Evolutionary conservation across 148 eudicot species (phyloP).

Genomic region (Silene uniflora): DNA sequence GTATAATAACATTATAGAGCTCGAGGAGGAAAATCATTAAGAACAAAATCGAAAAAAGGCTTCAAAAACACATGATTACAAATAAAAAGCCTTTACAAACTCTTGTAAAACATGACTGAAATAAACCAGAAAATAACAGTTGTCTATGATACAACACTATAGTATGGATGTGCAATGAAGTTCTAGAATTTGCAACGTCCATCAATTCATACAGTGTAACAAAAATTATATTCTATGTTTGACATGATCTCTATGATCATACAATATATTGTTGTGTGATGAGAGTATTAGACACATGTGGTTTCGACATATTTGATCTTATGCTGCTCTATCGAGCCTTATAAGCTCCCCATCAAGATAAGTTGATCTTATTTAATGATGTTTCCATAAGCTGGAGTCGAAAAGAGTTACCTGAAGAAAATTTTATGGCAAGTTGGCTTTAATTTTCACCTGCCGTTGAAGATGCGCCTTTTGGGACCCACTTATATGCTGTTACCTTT

Average conservation of each 20-base stretch:
- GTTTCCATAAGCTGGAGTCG: conserved; percentile 19
- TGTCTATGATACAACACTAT: conserved; percentile 12
- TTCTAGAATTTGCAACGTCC: neutral
- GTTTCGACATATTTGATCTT: neutral
- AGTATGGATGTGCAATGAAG: conserved; percentile 4
- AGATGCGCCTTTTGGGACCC: conserved; percentile 36
- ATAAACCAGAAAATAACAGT: conserved; percentile 7
- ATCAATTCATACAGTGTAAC: neutral
- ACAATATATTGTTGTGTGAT: neutral
- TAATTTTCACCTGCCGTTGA: conserved; percentile 16
- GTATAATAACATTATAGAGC: too few species aligned
- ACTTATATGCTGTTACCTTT: conserved; percentile 27
- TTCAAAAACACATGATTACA: neutral
- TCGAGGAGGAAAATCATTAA: neutral
- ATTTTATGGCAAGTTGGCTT: neutral
- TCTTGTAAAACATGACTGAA: neutral
- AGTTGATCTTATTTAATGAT: neutral
- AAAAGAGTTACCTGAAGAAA: neutral
- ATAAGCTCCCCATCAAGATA: neutral
- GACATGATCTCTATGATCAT: neutral
- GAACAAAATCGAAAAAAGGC: neutral
- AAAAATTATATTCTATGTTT: neutral
- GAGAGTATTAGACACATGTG: neutral
- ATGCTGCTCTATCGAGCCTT: neutral
- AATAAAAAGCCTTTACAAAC: neutral